A percentile compares a stretch with the other conserved stretches of the same genome.
Evolutionary conservation across 495 filamentous ascomycete species (phyloP).

Genomic region (Parathielavia hyrcaniae): DNA sequence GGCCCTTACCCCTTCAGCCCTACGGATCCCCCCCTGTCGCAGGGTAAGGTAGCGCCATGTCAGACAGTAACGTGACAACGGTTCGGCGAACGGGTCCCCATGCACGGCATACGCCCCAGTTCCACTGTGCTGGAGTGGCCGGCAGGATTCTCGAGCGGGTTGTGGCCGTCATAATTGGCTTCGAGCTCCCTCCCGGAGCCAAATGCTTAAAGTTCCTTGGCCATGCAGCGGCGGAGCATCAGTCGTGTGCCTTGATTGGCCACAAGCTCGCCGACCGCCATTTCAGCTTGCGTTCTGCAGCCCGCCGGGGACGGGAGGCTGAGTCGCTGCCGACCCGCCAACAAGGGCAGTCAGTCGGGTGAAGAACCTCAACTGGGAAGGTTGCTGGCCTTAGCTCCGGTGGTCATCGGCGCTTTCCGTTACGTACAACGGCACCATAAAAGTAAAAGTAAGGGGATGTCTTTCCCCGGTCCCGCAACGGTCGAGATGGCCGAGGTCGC

Average conservation of each 20-base stretch:
- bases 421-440: neutral
- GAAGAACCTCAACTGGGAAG: neutral
- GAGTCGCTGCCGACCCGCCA: neutral
- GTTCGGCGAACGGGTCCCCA: neutral
- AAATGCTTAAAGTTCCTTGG: neutral
- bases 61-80: conserved; percentile 11
- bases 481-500: too few species aligned
- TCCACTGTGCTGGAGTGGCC: conserved; percentile 12
- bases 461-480: neutral
- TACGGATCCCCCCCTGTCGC: neutral
- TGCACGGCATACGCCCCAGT: conserved; percentile 1
- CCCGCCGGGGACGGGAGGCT: conserved; percentile 14
- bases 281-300: conserved; percentile 17
- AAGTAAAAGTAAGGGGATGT: neutral
- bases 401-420: neutral
- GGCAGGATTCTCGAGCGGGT: neutral
- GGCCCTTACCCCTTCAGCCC: conserved; percentile 5
- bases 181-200: neutral
- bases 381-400: neutral
- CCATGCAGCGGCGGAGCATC: neutral
- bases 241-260: conserved; percentile 12
- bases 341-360: neutral
- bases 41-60: neutral
- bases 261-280: neutral
- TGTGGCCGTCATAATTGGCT: conserved; percentile 7